Conservation (phyloP, 371 early-diverging fungal species). For the Circinella minor region DNA sequence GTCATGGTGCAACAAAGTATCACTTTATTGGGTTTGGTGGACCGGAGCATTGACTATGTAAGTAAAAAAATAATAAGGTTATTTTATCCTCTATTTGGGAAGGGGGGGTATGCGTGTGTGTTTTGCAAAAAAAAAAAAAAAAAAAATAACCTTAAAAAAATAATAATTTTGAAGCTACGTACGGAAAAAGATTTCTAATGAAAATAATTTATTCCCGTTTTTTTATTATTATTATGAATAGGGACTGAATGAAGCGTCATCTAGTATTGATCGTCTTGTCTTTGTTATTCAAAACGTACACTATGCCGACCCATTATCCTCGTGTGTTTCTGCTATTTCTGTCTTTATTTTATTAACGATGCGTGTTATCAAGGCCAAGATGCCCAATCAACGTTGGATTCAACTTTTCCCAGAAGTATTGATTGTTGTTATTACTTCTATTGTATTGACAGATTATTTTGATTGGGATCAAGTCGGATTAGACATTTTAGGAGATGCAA, state of each 20-base stretch:
- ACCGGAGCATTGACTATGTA: constrained; percentile 23
- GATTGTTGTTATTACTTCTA: constrained; percentile 74
- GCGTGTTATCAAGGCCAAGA: constrained; percentile 63
- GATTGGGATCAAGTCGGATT: constrained; percentile 76
- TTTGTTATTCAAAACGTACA: constrained; percentile 60
- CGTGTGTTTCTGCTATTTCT: constrained; percentile 69
- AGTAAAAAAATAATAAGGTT: background rate
- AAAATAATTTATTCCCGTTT: background rate
- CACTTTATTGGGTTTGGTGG: constrained; percentile 77
- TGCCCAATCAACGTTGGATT: constrained; percentile 52
- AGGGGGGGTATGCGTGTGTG: no score
- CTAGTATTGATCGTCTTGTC: constrained; percentile 76
- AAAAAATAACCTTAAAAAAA: background rate
- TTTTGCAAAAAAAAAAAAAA: background rate
- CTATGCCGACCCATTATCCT: constrained; percentile 68
- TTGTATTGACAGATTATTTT: constrained; percentile 63
- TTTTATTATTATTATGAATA: no score
- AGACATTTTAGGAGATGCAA: constrained; percentile 69
- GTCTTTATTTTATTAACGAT: constrained; percentile 68
- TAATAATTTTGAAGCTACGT: background rate
- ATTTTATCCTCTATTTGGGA: background rate
- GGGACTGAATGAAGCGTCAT: constrained; percentile 68
- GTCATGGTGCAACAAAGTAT: constrained; percentile 87
- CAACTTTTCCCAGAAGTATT: constrained; percentile 91
- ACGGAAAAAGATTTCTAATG: no score